Percentiles rank a stretch among this genome's conserved stretches.
phyloP scores from a whole-genome alignment of 139 green algal species.

The Nannochloris sp. region DNA sequence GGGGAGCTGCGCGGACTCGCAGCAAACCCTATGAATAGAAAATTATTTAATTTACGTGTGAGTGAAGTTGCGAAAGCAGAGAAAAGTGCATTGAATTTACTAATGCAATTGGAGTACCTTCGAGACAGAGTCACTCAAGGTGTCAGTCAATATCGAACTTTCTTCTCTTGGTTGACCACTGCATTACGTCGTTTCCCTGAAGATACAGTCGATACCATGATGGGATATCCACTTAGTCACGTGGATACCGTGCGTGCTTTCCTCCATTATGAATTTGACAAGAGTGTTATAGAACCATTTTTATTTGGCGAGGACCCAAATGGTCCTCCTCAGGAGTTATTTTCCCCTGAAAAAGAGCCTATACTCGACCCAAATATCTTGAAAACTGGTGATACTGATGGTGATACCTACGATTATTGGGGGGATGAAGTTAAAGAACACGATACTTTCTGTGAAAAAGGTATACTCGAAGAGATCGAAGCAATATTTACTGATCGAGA shows the following conservation, averaged over 20 bases:
- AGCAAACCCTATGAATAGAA: not conserved
- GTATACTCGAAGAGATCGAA: not conserved
- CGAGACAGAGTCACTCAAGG: constrained; percentile 18
- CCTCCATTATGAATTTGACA: constrained; percentile 34
- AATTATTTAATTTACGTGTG: not conserved
- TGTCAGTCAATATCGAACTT: constrained; percentile 40
- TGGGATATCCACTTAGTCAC: constrained; percentile 12
- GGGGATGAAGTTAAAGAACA: not conserved
- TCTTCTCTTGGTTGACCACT: constrained; percentile 63
- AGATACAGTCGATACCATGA: constrained; percentile 15
- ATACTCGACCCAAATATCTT: not conserved
- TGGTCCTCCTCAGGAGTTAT: not conserved
- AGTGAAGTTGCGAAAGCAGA: constrained; percentile 34
- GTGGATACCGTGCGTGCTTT: constrained; percentile 23
- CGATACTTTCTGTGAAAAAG: not conserved
- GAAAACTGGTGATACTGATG: not conserved
- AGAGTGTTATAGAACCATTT: constrained; percentile 32
- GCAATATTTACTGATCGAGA: too few species aligned
- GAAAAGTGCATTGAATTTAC: constrained; percentile 8
- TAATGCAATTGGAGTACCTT: constrained; percentile 46
- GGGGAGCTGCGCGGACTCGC: constrained; percentile 53
- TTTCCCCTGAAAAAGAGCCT: not conserved
- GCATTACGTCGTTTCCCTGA: constrained; percentile 28
- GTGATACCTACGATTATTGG: not conserved
- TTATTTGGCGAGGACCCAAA: too few species aligned